These are phyloP conservation scores for Coemansia sp. DNA, from an alignment of 192 early-diverging fungal genomes.

Conservation along the genomic window DNA sequence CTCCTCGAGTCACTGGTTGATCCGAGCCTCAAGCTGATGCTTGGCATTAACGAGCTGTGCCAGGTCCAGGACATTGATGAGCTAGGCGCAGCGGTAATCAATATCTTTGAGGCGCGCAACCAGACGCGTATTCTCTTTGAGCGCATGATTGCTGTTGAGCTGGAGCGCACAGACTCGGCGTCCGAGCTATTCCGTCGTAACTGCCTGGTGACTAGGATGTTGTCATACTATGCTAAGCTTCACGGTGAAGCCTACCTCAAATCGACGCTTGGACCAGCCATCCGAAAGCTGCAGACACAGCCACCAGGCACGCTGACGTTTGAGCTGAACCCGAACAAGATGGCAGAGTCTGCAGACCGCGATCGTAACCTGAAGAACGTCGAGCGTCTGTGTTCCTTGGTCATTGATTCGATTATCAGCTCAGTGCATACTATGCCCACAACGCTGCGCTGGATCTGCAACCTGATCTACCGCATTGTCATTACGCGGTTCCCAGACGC, in stretches of 20 bases:
- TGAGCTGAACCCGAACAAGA: slow-evolving; percentile 84
- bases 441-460: slow-evolving; percentile 77
- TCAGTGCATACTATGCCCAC: slow-evolving; percentile 69
- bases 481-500: slow-evolving; percentile 80
- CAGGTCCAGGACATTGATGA: slow-evolving; percentile 88
- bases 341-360: slow-evolving; percentile 64
- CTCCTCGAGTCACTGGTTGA: slow-evolving; percentile 75
- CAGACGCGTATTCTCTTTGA: slow-evolving; percentile 73
- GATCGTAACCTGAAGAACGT: slow-evolving; percentile 78
- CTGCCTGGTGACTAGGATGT: slow-evolving; percentile 84
- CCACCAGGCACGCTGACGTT: slow-evolving; percentile 73
- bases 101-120: slow-evolving; percentile 76
- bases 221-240: slow-evolving; percentile 79
- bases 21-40: slow-evolving; percentile 69
- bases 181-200: slow-evolving; percentile 90
- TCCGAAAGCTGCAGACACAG: slow-evolving; percentile 66
- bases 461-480: slow-evolving; percentile 74
- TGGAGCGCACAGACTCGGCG: slow-evolving; percentile 77
- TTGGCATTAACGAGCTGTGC: slow-evolving; percentile 83
- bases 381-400: slow-evolving; percentile 66
- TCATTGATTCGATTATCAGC: slow-evolving; percentile 82
- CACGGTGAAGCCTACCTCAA: slow-evolving; percentile 81
- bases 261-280: slow-evolving; percentile 73
- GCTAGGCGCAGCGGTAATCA: slow-evolving; percentile 71
- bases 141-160: slow-evolving; percentile 79